Base-by-base conservation (phyloP, 2,329 filamentous ascomycete species). In the Monosporascus ibericus region DNA sequence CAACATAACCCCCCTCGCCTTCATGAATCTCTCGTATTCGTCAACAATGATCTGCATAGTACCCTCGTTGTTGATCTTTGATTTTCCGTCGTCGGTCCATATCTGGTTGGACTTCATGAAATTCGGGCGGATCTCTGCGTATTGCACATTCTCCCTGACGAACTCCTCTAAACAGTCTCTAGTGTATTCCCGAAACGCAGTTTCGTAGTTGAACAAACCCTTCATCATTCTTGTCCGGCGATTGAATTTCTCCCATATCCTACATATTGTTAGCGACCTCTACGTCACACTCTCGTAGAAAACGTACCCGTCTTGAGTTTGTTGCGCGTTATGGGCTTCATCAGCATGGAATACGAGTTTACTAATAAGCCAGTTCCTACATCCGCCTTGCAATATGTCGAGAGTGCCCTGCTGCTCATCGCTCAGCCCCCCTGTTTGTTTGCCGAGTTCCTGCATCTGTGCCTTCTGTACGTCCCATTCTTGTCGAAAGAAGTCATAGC, bases 261-360 rank as follows among this genome's bases (percentile, higher is more conserved):
- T 79, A 50, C 47, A 56, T 1, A 53, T 54, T 46, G 55, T 60
- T 36, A 62, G 57, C 39, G n/a, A 24, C n/a, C 5, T 27, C 24
- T 9, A 25, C 42, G 7, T n/a, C 14, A 53, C 22, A 8, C 4
- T 44, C n/a, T 5, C 39, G 17, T 11, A 11, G 15, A 25, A 47
- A 9, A 30, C 72, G 39, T 70, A 85, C 82, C 82, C 82, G 46
- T 73, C 68, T 15, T 72, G 67, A 6, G 77, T 80, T 55, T 81
- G 78, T 1, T 72, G 63, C 40, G 69, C 61, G 30, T 74, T 70
- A 59, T 87, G 78, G 0, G 82, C 76, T 63, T 88, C 84, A 5
- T 80, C 70, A 56, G 82, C 78, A 36, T 76, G 70, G 44, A 88
- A 84, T 1, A 82, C 72, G 56, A 88, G 77, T 67, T 88, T 89